These are phyloP conservation scores for Fimicolochytrium jonesii DNA, from an alignment of 192 early-diverging fungal genomes.

Conservation along the genomic window DNA sequence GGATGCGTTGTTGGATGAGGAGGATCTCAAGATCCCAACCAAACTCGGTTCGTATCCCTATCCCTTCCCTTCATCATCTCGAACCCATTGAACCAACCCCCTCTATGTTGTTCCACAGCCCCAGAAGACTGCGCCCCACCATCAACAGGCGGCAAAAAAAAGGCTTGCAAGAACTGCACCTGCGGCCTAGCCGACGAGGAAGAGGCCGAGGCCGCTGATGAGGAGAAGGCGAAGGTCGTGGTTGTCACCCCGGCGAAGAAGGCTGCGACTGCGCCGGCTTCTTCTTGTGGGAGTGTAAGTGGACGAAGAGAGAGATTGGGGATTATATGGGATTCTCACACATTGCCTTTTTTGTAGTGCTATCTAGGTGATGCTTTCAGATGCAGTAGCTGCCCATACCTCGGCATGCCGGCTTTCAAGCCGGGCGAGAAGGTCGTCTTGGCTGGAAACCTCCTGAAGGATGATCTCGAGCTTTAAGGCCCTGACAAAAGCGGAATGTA, in stretches of 20 bases:
- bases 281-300: slow-evolving; percentile 62
- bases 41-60: slow-evolving; percentile 41
- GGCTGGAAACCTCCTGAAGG: slow-evolving; percentile 69
- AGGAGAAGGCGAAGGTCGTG: slow-evolving; percentile 30
- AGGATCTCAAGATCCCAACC: slow-evolving; percentile 63
- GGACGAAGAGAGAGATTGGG: too few relatives aligned
- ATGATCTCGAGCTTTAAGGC: slow-evolving; percentile 53
- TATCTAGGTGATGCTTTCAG: slow-evolving; percentile 96
- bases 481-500: too few relatives aligned
- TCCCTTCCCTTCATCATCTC: background rate
- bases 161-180: slow-evolving; percentile 97
- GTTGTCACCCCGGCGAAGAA: slow-evolving; percentile 34
- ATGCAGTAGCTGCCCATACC: slow-evolving; percentile 90
- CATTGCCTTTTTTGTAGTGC: slow-evolving; percentile 46
- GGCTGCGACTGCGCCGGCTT: slow-evolving; percentile 40
- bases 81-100: too few relatives aligned
- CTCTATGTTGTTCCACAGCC: too few relatives aligned
- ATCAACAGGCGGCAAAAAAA: slow-evolving; percentile 67
- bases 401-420: slow-evolving; percentile 96
- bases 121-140: slow-evolving; percentile 72
- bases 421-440: slow-evolving; percentile 90
- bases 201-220: slow-evolving; percentile 37
- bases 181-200: slow-evolving; percentile 84
- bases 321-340: too few relatives aligned
- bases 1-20: slow-evolving; percentile 78